These are phyloP conservation scores for Eimeria maxima DNA, from an alignment of 169 alveolate species.

Conservation along the genomic window DNA sequence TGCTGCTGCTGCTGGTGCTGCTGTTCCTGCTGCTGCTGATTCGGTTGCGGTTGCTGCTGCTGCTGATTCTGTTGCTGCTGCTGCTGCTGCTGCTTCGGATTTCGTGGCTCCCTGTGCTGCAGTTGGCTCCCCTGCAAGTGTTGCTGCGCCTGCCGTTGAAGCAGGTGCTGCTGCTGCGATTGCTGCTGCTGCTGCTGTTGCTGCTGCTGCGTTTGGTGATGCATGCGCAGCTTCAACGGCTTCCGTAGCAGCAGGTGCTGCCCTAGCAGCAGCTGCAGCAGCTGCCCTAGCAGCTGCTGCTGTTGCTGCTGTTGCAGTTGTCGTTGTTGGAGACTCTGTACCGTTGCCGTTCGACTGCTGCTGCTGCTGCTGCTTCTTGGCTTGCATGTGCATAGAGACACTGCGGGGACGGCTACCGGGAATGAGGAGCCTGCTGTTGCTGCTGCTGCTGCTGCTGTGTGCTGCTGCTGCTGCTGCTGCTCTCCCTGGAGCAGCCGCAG, in stretches of 20 bases:
- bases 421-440: background rate
- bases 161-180: background rate
- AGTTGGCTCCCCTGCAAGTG: background rate
- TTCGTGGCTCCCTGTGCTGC: background rate
- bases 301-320: background rate
- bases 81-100: constrained; percentile 19
- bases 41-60: background rate
- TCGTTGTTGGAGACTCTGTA: background rate
- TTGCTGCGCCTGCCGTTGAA: background rate
- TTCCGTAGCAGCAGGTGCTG: background rate
- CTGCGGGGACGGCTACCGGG: background rate
- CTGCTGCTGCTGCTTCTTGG: background rate
- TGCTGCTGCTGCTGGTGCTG: constrained; percentile 44
- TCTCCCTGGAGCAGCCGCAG: background rate
- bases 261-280: background rate
- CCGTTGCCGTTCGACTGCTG: background rate
- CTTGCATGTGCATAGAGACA: background rate
- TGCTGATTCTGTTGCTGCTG: background rate
- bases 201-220: background rate
- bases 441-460: constrained; percentile 7
- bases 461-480: constrained; percentile 55
- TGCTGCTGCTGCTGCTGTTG: background rate
- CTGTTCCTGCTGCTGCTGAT: background rate
- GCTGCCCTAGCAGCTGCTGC: constrained; percentile 7
- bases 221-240: background rate